Percentiles rank a stretch among this genome's conserved stretches.
phyloP scores from a whole-genome alignment of 169 alveolate species.

The Eimeria tenella region DNA sequence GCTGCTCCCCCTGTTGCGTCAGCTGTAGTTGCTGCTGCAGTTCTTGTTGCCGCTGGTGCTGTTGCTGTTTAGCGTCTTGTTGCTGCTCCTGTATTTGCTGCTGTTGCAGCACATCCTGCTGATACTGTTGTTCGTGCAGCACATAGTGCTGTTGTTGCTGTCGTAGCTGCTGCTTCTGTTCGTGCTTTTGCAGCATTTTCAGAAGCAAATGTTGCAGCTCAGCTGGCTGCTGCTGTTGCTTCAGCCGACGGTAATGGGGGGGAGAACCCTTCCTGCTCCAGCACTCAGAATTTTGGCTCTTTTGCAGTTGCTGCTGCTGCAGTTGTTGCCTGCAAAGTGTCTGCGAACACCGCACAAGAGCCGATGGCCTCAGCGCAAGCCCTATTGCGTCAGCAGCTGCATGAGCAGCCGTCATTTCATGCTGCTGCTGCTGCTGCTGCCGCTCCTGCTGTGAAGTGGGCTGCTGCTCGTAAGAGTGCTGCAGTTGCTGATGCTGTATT shows the following conservation, averaged over 20 bases:
- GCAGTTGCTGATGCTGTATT: neutral
- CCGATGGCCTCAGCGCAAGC: slow-evolving; percentile 8
- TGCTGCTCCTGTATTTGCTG: neutral
- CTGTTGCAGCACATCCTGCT: neutral
- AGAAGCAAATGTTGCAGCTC: neutral
- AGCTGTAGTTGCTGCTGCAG: neutral
- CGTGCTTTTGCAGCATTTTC: too few species aligned
- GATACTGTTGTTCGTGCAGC: neutral
- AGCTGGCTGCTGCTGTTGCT: neutral
- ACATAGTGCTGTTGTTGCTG: neutral
- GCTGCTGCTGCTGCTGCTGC: slow-evolving; percentile 53
- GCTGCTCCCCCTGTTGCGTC: too few species aligned
- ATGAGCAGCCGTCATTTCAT: too few species aligned
- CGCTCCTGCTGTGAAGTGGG: slow-evolving; percentile 27
- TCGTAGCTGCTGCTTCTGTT: neutral
- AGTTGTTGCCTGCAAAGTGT: neutral
- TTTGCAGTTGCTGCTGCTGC: slow-evolving; percentile 20
- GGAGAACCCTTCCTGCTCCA: neutral
- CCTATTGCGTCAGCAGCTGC: neutral
- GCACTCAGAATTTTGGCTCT: neutral
- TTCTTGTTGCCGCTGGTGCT: neutral
- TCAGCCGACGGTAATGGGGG: neutral
- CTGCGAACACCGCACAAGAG: neutral
- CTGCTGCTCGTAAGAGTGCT: neutral
- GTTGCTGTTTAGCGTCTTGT: neutral